Base-by-base conservation (phyloP, 106 monocot species). In the Dendrobium chrysotoxum region DNA sequence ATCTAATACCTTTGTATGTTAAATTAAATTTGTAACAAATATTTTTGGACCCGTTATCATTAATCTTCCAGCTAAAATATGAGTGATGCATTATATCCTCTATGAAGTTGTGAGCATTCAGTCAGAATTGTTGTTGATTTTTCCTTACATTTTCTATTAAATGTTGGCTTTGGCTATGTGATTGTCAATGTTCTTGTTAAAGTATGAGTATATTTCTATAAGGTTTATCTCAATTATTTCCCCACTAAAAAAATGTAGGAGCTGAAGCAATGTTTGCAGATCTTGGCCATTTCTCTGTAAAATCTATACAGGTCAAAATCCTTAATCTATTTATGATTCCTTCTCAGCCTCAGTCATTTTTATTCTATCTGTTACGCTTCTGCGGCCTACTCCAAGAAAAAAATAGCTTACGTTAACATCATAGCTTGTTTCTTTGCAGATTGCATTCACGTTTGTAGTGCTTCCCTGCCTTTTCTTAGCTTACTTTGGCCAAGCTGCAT, bases 401-500 rank as follows among this genome's bases (percentile, higher is more conserved):
- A 15, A 50, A 50, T 13, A 41, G 12, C 18, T n/a, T 10, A 5
- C 21, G 18, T 23, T 64, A 76, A 41, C 28, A 26, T 47, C 39
- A 28, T 61, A 44, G 6, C 16, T 66, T 15, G 21, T 47, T 78
- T 80, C 23, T 64, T 70, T 76, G 55, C 91, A 96, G 96, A 88
- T 91, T 77, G 91, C 91, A 7, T 96, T 96, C 67, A 90, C 91
- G 11, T 82, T 41, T 79, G 53, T 93, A 17, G 96, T 96, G 23
- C 90, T 91, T 71, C 96, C 96, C 12, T 96, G 93, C 82, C 91
- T 96, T 83, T 75, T 91, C 75, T 74, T 96, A 58, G 96, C 91
- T 53, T 96, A 96, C 57, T 83, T 90, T 80, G 96, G 91, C 50
- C 96, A 96, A 82, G 96, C 96, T 83, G 93, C 93, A 58, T 93